Conservation (phyloP, 805 yeast species). For the Candida coleopterorum region DNA sequence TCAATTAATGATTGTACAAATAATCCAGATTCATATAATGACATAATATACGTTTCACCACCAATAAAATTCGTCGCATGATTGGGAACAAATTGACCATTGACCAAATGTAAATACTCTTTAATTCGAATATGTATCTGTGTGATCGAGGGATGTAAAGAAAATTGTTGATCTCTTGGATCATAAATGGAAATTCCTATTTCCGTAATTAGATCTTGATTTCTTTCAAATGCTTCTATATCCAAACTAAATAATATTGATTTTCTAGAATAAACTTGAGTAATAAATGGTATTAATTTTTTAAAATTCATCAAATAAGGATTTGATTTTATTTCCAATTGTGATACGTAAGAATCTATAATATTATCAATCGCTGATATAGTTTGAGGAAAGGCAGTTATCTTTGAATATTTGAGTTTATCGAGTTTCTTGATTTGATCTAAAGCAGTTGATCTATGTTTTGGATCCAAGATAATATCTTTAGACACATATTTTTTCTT, state of each 20-base stretch:
- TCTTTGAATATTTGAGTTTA: background rate
- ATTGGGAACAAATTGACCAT: slow-evolving; percentile 54
- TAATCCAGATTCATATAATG: slow-evolving; percentile 27
- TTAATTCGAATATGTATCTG: slow-evolving; percentile 40
- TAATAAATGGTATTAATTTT: background rate
- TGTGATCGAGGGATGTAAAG: slow-evolving; percentile 37
- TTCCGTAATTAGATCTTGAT: slow-evolving; percentile 44
- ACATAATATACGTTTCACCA: slow-evolving; percentile 44
- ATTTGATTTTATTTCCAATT: background rate
- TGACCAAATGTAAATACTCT: slow-evolving; percentile 39
- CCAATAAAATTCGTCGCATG: slow-evolving; percentile 46
- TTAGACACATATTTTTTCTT: no score
- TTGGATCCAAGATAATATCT: no score
- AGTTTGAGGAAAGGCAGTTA: background rate
- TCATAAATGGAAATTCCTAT: slow-evolving; percentile 56
- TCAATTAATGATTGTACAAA: slow-evolving; percentile 42
- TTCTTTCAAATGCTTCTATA: slow-evolving; percentile 52
- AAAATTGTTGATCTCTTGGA: slow-evolving; percentile 40
- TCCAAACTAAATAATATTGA: slow-evolving; percentile 45
- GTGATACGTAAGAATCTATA: background rate
- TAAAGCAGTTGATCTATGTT: background rate
- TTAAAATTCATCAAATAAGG: slow-evolving; percentile 1
- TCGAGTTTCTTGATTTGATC: background rate
- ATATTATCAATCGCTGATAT: background rate
- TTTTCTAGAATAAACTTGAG: slow-evolving; percentile 15